These are phyloP conservation scores for Fusarium equiseti DNA, from an alignment of 2,329 filamentous ascomycete genomes.

Conservation along the genomic window DNA sequence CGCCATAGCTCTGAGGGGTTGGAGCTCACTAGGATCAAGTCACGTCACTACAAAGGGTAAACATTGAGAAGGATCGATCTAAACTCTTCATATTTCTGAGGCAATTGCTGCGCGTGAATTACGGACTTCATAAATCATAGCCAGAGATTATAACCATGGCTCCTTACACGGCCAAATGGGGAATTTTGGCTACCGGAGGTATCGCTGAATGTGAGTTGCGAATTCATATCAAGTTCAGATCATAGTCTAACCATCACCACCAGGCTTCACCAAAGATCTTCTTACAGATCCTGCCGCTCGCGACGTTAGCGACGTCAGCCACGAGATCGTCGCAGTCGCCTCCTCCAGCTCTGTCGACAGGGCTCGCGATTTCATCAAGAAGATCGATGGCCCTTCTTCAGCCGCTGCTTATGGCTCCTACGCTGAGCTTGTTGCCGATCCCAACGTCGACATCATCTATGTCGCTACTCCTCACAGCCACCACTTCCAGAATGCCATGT, in stretches of 20 bases:
- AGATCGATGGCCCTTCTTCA: slow-evolving; percentile 74
- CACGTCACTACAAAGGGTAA: slow-evolving; percentile 20
- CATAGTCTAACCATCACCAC: slow-evolving; percentile 1
- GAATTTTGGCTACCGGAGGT: slow-evolving; percentile 71
- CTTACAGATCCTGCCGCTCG: slow-evolving; percentile 78
- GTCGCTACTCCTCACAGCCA: slow-evolving; percentile 92
- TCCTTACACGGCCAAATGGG: slow-evolving; percentile 67
- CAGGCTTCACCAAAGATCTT: slow-evolving; percentile 81
- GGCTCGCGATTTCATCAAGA: slow-evolving; percentile 78
- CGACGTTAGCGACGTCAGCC: slow-evolving; percentile 77
- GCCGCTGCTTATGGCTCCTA: slow-evolving; percentile 85
- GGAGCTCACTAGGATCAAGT: slow-evolving; percentile 23
- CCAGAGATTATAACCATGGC: slow-evolving; percentile 51
- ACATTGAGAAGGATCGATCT: not conserved
- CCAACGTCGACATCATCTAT: slow-evolving; percentile 87
- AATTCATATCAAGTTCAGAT: not conserved
- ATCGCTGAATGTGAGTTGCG: slow-evolving; percentile 66
- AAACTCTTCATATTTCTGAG: not conserved
- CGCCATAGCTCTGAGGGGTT: slow-evolving; percentile 33
- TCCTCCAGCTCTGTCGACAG: slow-evolving; percentile 79
- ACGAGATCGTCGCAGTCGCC: slow-evolving; percentile 82
- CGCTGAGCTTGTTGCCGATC: slow-evolving; percentile 81
- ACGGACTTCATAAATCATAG: slow-evolving; percentile 13
- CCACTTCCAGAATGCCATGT: slow-evolving; percentile 90
- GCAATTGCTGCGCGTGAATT: not conserved